A percentile compares a stretch with the other conserved stretches of the same genome.
Evolutionary conservation across 805 yeast genomes (phyloP).

Genomic region (Torulaspora delbrueckii): DNA sequence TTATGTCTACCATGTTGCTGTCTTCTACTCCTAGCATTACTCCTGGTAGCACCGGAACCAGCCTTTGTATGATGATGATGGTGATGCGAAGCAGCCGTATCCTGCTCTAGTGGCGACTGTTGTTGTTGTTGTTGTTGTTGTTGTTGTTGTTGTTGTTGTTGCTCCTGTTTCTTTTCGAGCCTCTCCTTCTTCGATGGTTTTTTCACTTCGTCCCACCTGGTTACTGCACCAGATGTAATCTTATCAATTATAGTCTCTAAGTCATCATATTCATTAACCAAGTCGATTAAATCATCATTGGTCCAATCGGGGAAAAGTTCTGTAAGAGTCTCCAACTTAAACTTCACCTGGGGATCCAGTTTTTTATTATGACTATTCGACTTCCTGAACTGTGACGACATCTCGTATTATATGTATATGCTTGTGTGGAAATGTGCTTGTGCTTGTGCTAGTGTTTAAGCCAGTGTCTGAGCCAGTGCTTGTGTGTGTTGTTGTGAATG

Average conservation of each 20-base stretch:
- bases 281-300: conserved; percentile 69
- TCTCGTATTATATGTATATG: conserved; percentile 11
- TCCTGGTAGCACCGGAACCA: conserved; percentile 12
- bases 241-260: conserved; percentile 77
- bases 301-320: conserved; percentile 97
- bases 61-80: conserved; percentile 13
- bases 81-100: conserved; percentile 8
- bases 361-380: conserved; percentile 25
- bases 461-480: not conserved
- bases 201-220: conserved; percentile 91
- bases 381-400: conserved; percentile 27
- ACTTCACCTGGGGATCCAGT: conserved; percentile 33
- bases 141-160: conserved; percentile 22
- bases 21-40: conserved; percentile 10
- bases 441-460: not conserved
- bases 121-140: conserved; percentile 14
- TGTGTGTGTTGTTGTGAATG: not conserved
- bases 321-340: conserved; percentile 50
- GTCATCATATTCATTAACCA: conserved; percentile 72
- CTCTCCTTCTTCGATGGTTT: conserved; percentile 56
- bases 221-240: conserved; percentile 84
- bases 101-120: conserved; percentile 13
- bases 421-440: conserved; percentile 7
- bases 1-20: conserved; percentile 16
- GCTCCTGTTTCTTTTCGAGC: conserved; percentile 33